Conservation (phyloP, 116 monocot genomes). For the Phalaenopsis hybrid region DNA sequence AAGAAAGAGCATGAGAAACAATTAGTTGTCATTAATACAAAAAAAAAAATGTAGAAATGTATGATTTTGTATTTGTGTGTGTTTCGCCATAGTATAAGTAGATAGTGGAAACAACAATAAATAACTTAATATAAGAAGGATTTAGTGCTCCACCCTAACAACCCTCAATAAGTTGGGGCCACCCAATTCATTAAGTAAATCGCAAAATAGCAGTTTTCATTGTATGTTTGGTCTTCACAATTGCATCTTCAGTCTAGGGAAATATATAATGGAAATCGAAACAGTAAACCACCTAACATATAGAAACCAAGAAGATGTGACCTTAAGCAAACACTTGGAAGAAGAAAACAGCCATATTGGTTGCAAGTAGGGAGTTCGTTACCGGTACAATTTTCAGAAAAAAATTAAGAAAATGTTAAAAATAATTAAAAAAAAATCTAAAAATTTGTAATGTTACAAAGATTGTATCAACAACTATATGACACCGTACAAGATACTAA, state of each 20-base stretch:
- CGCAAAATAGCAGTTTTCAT: too few species aligned
- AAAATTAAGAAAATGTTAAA: background rate
- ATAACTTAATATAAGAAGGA: too few species aligned
- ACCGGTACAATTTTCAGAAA: background rate
- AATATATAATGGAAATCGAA: background rate
- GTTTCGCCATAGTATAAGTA: too few species aligned
- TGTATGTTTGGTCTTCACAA: background rate
- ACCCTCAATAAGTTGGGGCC: too few species aligned
- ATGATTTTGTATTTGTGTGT: too few species aligned
- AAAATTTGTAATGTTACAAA: background rate
- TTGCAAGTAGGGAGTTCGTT: background rate
- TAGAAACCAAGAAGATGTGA: background rate
- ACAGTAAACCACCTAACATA: background rate
- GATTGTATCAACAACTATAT: too few species aligned
- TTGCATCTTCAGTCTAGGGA: background rate
- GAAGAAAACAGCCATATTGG: background rate
- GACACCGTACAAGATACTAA: too few species aligned
- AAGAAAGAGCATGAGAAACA: background rate
- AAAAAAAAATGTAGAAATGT: background rate
- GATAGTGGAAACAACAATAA: too few species aligned
- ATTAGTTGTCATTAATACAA: background rate
- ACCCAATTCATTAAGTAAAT: too few species aligned
- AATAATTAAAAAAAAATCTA: background rate
- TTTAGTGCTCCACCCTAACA: too few species aligned
- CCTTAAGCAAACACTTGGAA: background rate